Percentiles rank a stretch among this genome's conserved stretches.
Evolutionary conservation across 148 eudicot species (phyloP).

Genomic region (Rhododendron kiyosumense): DNA sequence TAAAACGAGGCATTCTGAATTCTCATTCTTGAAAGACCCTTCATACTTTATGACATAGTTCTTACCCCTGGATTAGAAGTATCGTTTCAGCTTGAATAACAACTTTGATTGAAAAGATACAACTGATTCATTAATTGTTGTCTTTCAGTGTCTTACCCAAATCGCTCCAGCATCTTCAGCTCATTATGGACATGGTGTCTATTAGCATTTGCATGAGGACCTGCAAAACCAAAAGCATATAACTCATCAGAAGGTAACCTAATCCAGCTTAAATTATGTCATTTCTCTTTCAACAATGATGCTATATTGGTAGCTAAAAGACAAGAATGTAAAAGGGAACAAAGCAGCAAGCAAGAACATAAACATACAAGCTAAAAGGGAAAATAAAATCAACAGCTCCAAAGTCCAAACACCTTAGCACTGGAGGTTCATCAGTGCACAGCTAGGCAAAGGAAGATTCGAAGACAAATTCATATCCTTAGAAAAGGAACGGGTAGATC

Average conservation of each 20-base stretch:
- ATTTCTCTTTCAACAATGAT: background rate
- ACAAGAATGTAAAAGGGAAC: background rate
- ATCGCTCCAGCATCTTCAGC: slow-evolving; percentile 81
- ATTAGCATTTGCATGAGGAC: slow-evolving; percentile 84
- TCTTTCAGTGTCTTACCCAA: slow-evolving; percentile 54
- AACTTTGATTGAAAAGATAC: background rate
- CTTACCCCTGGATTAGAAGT: slow-evolving; percentile 57
- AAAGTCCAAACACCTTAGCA: background rate
- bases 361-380: background rate
- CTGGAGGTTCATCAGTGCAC: background rate
- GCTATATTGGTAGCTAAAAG: background rate
- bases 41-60: slow-evolving; percentile 66
- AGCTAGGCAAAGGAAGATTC: background rate
- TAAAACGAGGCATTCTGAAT: slow-evolving; percentile 76
- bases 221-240: slow-evolving; percentile 38
- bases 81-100: slow-evolving; percentile 1
- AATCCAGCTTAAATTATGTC: background rate
- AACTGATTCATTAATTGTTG: background rate
- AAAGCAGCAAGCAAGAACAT: background rate
- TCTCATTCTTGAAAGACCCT: slow-evolving; percentile 53
- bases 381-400: background rate
- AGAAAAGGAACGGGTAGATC: background rate
- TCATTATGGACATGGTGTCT: slow-evolving; percentile 73
- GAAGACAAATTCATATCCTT: background rate
- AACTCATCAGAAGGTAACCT: background rate